Conservation (phyloP, 768 basidiomycete genomes). For the Suillus spraguei region DNA sequence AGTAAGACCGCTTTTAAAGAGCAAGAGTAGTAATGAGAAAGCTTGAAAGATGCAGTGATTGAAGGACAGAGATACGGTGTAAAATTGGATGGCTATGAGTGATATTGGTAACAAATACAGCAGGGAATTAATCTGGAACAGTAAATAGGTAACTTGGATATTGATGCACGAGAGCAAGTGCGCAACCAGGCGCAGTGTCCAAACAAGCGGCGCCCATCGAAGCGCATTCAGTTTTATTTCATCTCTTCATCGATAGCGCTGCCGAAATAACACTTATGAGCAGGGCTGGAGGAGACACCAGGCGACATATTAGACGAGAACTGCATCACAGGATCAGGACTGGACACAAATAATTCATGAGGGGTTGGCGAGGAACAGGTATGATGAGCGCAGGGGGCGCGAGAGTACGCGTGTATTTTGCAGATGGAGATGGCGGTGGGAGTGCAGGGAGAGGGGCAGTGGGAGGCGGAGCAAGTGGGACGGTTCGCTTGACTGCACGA, state of each 20-base stretch:
- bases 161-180: neutral
- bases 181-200: slow-evolving; percentile 9
- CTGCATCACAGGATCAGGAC: slow-evolving; percentile 15
- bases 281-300: slow-evolving; percentile 16
- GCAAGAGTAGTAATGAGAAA: neutral
- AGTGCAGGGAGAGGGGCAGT: slow-evolving; percentile 31
- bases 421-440: slow-evolving; percentile 26
- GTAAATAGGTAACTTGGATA: neutral
- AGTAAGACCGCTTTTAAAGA: too few species aligned
- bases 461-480: slow-evolving; percentile 31
- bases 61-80: neutral
- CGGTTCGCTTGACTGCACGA: slow-evolving; percentile 36
- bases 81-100: slow-evolving; percentile 4
- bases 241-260: slow-evolving; percentile 22
- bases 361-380: slow-evolving; percentile 23
- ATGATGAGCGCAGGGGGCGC: slow-evolving; percentile 22
- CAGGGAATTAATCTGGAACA: slow-evolving; percentile 9
- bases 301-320: slow-evolving; percentile 17
- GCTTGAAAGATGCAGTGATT: neutral
- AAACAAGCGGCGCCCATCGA: neutral
- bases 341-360: slow-evolving; percentile 13
- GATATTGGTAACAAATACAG: slow-evolving; percentile 4
- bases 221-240: slow-evolving; percentile 21
- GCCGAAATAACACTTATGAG: slow-evolving; percentile 11
- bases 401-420: slow-evolving; percentile 18